Percentiles rank a stretch among this genome's conserved stretches.
Evolutionary conservation across 192 early-diverging fungal genomes (phyloP).

Genomic region (Funneliformis mosseae): DNA sequence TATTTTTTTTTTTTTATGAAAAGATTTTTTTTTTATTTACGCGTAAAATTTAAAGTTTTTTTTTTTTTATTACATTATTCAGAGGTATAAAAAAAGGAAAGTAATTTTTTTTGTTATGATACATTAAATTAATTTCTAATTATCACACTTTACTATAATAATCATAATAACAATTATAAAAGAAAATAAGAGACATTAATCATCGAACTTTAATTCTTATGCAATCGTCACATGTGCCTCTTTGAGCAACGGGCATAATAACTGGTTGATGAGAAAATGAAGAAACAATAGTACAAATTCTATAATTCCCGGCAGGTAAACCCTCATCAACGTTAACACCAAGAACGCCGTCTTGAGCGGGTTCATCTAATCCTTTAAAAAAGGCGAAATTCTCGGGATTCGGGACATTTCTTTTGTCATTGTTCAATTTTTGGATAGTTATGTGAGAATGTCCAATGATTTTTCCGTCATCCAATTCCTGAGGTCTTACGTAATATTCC

Average conservation of each 20-base stretch:
- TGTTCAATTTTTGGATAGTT: slow-evolving; percentile 2
- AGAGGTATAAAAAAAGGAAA: no score
- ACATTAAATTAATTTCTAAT: no score
- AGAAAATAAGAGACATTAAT: neutral
- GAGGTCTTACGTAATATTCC: slow-evolving; percentile 5
- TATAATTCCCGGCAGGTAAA: slow-evolving; percentile 9
- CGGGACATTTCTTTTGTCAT: neutral
- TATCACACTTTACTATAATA: no score
- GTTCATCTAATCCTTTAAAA: slow-evolving; percentile 6
- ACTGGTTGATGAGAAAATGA: slow-evolving; percentile 27
- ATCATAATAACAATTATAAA: no score
- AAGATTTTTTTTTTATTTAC: no score
- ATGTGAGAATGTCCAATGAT: slow-evolving; percentile 6
- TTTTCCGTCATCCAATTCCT: neutral
- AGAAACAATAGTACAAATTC: slow-evolving; percentile 29
- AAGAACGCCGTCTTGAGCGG: neutral
- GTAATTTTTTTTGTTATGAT: no score
- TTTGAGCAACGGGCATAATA: slow-evolving; percentile 32
- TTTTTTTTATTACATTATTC: no score
- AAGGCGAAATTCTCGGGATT: slow-evolving; percentile 10
- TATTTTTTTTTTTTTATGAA: no score
- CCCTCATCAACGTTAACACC: neutral
- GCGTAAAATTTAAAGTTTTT: no score
- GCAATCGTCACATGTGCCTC: slow-evolving; percentile 34
- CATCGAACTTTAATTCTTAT: slow-evolving; percentile 18